Percentiles rank a stretch among this genome's conserved stretches.
Conservation (phyloP, 345 rosid genomes). For the Erucastrum elatum region DNA sequence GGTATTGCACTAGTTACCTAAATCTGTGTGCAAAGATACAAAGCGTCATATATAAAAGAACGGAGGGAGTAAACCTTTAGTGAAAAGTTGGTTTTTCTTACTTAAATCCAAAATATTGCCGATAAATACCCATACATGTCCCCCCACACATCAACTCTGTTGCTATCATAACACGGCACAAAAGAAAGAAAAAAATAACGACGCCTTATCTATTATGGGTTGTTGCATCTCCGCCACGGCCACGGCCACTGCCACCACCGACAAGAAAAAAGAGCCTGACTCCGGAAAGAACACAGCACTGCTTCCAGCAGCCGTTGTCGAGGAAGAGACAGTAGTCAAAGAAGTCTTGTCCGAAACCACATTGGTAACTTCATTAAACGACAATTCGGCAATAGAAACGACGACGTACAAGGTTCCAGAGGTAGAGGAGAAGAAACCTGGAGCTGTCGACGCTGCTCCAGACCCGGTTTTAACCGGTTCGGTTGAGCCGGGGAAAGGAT, state of each 20-base stretch:
- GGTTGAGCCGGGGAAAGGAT: constrained; percentile 25
- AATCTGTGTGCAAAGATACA: no score
- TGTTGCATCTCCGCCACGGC: constrained; percentile 36
- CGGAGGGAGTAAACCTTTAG: background rate
- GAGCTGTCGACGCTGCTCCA: background rate
- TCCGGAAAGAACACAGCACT: constrained; percentile 19
- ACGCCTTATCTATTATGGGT: constrained; percentile 31
- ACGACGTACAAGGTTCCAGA: constrained; percentile 10
- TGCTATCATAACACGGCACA: background rate
- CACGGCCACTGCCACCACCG: background rate
- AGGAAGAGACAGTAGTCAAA: constrained; percentile 37
- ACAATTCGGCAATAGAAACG: constrained; percentile 12
- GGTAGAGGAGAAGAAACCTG: constrained; percentile 31
- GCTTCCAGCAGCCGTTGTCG: constrained; percentile 19
- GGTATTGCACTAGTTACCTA: no score
- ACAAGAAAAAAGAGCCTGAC: constrained; percentile 13
- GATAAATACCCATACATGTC: constrained; percentile 32
- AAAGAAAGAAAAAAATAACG: background rate
- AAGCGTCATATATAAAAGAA: no score
- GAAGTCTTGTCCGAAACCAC: constrained; percentile 43
- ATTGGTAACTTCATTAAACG: constrained; percentile 8
- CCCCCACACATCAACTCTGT: constrained; percentile 5
- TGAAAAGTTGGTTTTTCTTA: background rate
- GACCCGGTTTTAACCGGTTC: constrained; percentile 2
- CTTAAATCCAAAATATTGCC: constrained; percentile 16